phyloP scores from a whole-genome alignment of 1,139 yeast genomes.

The Suhomyces chickasaworum region DNA sequence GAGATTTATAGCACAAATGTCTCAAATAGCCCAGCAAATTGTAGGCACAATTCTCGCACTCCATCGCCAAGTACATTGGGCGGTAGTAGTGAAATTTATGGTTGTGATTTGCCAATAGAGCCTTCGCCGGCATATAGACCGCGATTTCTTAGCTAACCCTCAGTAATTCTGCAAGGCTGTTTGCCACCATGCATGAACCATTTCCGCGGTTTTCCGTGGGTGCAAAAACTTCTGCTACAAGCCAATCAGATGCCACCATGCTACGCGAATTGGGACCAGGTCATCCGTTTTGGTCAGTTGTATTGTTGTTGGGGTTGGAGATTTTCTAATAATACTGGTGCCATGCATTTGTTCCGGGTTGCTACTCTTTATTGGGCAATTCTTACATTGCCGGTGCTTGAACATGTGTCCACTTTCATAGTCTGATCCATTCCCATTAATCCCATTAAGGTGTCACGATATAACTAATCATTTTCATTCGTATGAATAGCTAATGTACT shows the following conservation, averaged over 20 bases:
- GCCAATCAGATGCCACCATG: neutral
- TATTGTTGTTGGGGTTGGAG: neutral
- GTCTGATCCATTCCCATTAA: neutral
- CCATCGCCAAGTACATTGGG: neutral
- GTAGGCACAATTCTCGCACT: neutral
- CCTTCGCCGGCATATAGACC: neutral
- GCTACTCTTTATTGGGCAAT: neutral
- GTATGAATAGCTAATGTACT: too few relatives aligned
- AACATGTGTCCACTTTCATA: neutral
- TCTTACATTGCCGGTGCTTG: neutral
- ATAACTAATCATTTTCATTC: too few relatives aligned
- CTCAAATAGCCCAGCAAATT: neutral
- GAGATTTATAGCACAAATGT: neutral
- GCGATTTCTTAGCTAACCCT: neutral
- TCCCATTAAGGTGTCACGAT: too few relatives aligned
- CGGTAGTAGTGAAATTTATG: neutral
- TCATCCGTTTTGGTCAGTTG: neutral
- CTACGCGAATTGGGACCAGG: neutral
- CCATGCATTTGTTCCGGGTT: neutral
- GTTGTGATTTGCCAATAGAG: neutral
- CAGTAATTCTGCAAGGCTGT: neutral
- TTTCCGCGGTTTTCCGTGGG: conserved; percentile 1
- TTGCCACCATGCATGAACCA: neutral
- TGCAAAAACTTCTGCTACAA: neutral
- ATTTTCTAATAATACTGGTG: neutral